Conservation (phyloP, 106 monocot species). For the Apostasia shenzhenica region DNA sequence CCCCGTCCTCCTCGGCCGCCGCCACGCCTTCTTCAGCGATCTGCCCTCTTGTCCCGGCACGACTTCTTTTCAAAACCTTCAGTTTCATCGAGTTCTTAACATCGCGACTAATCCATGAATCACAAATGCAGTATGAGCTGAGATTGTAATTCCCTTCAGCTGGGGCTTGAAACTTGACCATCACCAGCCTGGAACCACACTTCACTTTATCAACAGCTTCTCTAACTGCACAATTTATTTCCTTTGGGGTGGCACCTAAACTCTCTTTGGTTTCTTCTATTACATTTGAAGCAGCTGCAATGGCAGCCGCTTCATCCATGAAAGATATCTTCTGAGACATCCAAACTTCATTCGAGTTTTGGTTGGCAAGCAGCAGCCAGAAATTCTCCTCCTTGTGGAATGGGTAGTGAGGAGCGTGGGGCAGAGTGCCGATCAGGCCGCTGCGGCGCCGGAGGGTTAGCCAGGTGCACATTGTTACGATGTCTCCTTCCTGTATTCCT, state of each 20-base stretch:
- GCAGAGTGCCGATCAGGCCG: conserved; percentile 24
- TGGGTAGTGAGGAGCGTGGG: conserved; percentile 46
- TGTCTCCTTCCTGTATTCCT: conserved; percentile 59
- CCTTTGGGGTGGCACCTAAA: conserved; percentile 24
- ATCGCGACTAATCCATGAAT: conserved; percentile 67
- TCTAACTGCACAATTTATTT: conserved; percentile 28
- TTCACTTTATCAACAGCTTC: conserved; percentile 47
- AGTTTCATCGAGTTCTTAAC: conserved; percentile 29
- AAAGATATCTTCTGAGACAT: conserved; percentile 54
- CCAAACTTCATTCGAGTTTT: conserved; percentile 44
- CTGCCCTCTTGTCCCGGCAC: conserved; percentile 21
- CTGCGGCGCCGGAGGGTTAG: conserved; percentile 40
- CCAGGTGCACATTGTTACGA: conserved; percentile 57
- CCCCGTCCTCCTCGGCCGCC: conserved; percentile 1
- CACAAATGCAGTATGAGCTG: conserved; percentile 38
- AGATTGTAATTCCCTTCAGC: conserved; percentile 52
- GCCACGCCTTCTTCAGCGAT: conserved; percentile 8
- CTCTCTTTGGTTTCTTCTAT: conserved; percentile 34
- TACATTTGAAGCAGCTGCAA: conserved; percentile 27
- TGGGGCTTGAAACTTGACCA: conserved; percentile 46
- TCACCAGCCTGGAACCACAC: conserved; percentile 44
- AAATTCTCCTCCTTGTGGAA: conserved; percentile 58
- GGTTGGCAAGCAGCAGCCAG: conserved; percentile 42
- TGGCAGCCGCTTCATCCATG: conserved; percentile 35
- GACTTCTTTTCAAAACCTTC: conserved; percentile 25